Percentiles rank a stretch among this genome's conserved stretches.
These are phyloP conservation scores for Dactylellina leptospora DNA, from an alignment of 2,329 filamentous ascomycete species.

Conservation along the genomic window DNA sequence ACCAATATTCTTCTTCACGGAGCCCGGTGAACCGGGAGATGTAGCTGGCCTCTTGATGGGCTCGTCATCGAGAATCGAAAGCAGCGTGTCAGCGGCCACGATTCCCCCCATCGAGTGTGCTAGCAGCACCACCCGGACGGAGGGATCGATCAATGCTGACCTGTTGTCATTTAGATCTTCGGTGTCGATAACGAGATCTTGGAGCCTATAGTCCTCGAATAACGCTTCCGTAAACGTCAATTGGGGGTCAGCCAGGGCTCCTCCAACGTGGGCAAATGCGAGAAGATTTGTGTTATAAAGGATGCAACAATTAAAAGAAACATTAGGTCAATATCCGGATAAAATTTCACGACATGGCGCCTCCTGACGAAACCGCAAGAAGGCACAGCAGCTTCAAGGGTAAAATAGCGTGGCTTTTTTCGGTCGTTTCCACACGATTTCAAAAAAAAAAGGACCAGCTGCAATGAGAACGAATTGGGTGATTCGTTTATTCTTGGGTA, in stretches of 20 bases:
- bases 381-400: slow-evolving; percentile 36
- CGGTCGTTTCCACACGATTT: background rate
- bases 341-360: slow-evolving; percentile 17
- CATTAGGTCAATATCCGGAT: slow-evolving; percentile 34
- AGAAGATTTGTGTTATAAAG: background rate
- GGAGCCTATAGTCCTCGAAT: slow-evolving; percentile 43
- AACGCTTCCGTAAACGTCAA: slow-evolving; percentile 52
- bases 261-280: background rate
- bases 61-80: slow-evolving; percentile 76
- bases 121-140: slow-evolving; percentile 80
- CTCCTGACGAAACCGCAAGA: slow-evolving; percentile 28
- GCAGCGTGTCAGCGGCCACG: slow-evolving; percentile 86
- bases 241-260: slow-evolving; percentile 6
- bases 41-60: slow-evolving; percentile 60
- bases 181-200: slow-evolving; percentile 51
- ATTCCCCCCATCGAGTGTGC: slow-evolving; percentile 95
- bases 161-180: slow-evolving; percentile 70
- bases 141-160: slow-evolving; percentile 82
- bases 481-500: slow-evolving; percentile 44
- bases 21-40: slow-evolving; percentile 58
- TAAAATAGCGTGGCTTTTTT: slow-evolving; percentile 24
- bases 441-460: slow-evolving; percentile 15
- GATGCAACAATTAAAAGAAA: slow-evolving; percentile 15
- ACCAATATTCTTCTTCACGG: slow-evolving; percentile 2
- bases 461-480: slow-evolving; percentile 29